A percentile compares a stretch with the other conserved stretches of the same genome.
Conservation (phyloP, 257 asterid genomes). For the Nicotiana benthamiana region DNA sequence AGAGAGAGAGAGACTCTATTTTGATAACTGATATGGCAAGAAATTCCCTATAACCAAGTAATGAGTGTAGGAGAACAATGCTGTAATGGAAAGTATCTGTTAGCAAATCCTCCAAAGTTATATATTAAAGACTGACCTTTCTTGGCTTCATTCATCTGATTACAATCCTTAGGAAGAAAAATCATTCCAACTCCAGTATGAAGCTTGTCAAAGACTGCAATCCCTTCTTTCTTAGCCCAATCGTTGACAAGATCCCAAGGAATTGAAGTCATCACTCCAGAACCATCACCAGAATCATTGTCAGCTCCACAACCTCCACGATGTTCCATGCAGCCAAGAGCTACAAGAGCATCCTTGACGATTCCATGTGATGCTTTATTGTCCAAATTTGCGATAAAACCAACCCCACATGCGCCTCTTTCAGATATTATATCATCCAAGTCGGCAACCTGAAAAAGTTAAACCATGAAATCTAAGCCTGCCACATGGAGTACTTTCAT, state of each 20-base stretch:
- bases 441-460: conserved; percentile 61
- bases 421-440: conserved; percentile 83
- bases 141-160: conserved; percentile 58
- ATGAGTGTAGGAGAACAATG: not conserved
- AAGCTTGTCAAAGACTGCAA: conserved; percentile 51
- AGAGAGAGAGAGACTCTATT: not conserved
- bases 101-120: not conserved
- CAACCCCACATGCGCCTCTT: conserved; percentile 98
- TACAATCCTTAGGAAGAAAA: conserved; percentile 80
- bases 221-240: conserved; percentile 87
- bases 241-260: conserved; percentile 90
- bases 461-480: not conserved
- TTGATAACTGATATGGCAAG: not conserved
- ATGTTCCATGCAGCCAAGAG: conserved; percentile 99
- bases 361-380: conserved; percentile 68
- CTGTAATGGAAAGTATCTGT: not conserved
- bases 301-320: conserved; percentile 99
- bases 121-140: conserved; percentile 38
- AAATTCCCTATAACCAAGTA: not conserved
- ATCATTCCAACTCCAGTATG: conserved; percentile 97
- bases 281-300: conserved; percentile 98
- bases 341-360: conserved; percentile 85
- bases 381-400: conserved; percentile 91
- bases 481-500: not conserved
- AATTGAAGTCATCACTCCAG: conserved; percentile 92